These are phyloP conservation scores for Lactifluus echinatus DNA, from an alignment of 768 basidiomycete species.

Conservation along the genomic window DNA sequence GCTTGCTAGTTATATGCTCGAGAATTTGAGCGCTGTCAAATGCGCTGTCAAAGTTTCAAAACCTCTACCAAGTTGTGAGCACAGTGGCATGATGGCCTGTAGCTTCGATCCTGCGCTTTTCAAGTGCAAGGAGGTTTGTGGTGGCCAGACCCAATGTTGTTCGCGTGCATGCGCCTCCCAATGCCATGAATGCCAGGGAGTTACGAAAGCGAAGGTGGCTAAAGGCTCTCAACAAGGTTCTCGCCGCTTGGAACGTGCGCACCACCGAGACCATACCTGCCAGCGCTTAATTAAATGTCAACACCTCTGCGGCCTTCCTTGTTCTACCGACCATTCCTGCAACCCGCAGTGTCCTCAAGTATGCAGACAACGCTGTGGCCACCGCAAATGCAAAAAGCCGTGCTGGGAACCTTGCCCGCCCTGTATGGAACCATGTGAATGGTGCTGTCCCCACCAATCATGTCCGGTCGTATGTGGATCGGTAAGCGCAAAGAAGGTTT, in stretches of 20 bases:
- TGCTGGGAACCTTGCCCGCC: slow-evolving; percentile 29
- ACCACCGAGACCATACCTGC: slow-evolving; percentile 28
- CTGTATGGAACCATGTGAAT: slow-evolving; percentile 30
- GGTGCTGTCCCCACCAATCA: slow-evolving; percentile 28
- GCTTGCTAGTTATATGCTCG: slow-evolving; percentile 21
- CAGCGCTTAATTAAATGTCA: slow-evolving; percentile 27
- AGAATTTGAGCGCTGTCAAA: slow-evolving; percentile 20
- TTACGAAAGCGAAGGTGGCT: slow-evolving; percentile 1
- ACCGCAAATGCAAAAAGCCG: slow-evolving; percentile 25
- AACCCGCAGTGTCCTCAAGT: slow-evolving; percentile 23
- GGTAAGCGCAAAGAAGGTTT: slow-evolving; percentile 21
- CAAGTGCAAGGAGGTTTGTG: slow-evolving; percentile 25
- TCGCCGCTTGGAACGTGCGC: slow-evolving; percentile 2
- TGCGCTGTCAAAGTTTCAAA: slow-evolving; percentile 25
- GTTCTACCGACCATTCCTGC: slow-evolving; percentile 26
- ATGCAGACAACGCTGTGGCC: slow-evolving; percentile 26
- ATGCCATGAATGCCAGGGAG: slow-evolving; percentile 27
- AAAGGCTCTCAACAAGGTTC: not conserved
- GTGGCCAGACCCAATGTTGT: slow-evolving; percentile 24
- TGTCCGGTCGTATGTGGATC: slow-evolving; percentile 33
- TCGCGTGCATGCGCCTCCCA: slow-evolving; percentile 24
- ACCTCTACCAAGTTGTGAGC: slow-evolving; percentile 27
- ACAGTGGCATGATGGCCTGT: slow-evolving; percentile 21
- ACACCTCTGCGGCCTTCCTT: slow-evolving; percentile 26
- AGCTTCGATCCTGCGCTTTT: slow-evolving; percentile 14